These are phyloP conservation scores for Suillus cothurnatus DNA, from an alignment of 768 basidiomycete genomes.

Conservation along the genomic window DNA sequence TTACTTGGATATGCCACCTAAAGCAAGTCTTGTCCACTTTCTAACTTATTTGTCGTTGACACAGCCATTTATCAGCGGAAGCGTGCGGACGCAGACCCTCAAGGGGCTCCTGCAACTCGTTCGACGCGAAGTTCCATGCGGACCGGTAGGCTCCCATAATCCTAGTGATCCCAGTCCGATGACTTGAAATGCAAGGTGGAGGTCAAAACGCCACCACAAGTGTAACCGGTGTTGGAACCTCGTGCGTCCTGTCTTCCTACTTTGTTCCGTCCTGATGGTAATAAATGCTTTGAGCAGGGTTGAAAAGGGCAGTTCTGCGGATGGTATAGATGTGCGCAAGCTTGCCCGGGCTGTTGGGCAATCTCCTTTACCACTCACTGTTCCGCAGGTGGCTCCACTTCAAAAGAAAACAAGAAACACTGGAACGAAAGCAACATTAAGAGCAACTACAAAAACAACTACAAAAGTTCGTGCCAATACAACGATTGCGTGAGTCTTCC, in stretches of 20 bases:
- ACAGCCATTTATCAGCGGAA: conserved; percentile 50
- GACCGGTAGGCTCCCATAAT: conserved; percentile 21
- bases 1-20: conserved; percentile 36
- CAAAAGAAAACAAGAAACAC: conserved; percentile 45
- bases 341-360: not conserved
- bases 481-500: conserved; percentile 18
- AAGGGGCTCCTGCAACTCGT: conserved; percentile 39
- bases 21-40: conserved; percentile 26
- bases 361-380: conserved; percentile 9
- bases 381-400: conserved; percentile 27
- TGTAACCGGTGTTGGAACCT: conserved; percentile 12
- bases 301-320: conserved; percentile 18
- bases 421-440: conserved; percentile 18
- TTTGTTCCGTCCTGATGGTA: conserved; percentile 18
- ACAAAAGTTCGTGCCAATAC: conserved; percentile 24
- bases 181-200: conserved; percentile 16
- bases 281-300: conserved; percentile 23
- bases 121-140: conserved; percentile 49
- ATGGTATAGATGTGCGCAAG: conserved; percentile 27
- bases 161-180: conserved; percentile 19
- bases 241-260: conserved; percentile 26
- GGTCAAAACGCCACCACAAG: conserved; percentile 17
- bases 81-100: conserved; percentile 46
- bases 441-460: conserved; percentile 15
- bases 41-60: conserved; percentile 26